Conservation (phyloP, 768 basidiomycete genomes). For the Leccinum rimulosum region DNA sequence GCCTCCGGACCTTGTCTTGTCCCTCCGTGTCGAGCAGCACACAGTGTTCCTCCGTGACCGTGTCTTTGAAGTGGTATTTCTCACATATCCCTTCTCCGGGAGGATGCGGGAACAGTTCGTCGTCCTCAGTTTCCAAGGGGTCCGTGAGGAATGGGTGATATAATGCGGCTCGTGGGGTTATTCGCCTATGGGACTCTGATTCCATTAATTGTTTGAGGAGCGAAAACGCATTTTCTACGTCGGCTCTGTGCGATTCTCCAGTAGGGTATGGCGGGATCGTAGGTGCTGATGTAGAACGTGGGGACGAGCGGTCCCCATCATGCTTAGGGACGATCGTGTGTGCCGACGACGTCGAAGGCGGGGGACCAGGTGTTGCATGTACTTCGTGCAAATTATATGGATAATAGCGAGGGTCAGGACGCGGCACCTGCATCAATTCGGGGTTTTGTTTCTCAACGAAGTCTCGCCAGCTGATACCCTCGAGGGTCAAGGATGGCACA, state of each 20-base stretch:
- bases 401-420: conserved; percentile 51
- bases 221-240: conserved; percentile 68
- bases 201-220: conserved; percentile 73
- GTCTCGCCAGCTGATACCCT: conserved; percentile 67
- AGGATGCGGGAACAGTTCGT: conserved; percentile 67
- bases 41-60: conserved; percentile 54
- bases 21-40: conserved; percentile 44
- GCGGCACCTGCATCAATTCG: conserved; percentile 49
- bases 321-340: conserved; percentile 18
- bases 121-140: conserved; percentile 49
- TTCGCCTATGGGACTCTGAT: conserved; percentile 72
- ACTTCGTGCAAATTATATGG: conserved; percentile 43
- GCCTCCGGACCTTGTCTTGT: conserved; percentile 31
- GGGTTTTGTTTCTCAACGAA: conserved; percentile 83
- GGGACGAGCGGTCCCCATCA: conserved; percentile 17
- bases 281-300: conserved; percentile 22
- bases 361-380: conserved; percentile 19
- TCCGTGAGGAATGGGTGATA: conserved; percentile 74
- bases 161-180: conserved; percentile 74
- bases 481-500: conserved; percentile 68
- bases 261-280: conserved; percentile 23
- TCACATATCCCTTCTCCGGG: conserved; percentile 67
- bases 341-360: conserved; percentile 35
- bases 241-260: conserved; percentile 43
- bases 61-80: conserved; percentile 57